These are phyloP conservation scores for Ceratobasidium sp. DNA, from an alignment of 1,284 basidiomycete genomes.

Conservation along the genomic window DNA sequence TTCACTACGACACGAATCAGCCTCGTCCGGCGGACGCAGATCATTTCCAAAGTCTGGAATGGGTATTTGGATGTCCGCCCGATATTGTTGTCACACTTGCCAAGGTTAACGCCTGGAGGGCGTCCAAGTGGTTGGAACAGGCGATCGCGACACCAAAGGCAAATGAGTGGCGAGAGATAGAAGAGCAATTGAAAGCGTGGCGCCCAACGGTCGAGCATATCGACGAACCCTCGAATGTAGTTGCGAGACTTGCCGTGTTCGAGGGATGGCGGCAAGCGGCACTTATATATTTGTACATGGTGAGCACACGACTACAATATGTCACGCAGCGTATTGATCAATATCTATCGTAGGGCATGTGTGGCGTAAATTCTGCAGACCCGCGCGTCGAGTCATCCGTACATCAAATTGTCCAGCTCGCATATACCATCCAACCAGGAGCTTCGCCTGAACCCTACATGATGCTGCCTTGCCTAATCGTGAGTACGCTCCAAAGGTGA, in stretches of 20 bases:
- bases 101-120: slow-evolving; percentile 19
- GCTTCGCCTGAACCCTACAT: neutral
- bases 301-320: neutral
- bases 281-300: slow-evolving; percentile 26
- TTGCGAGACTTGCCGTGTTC: slow-evolving; percentile 10
- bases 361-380: slow-evolving; percentile 12
- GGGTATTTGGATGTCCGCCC: neutral
- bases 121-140: neutral
- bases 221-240: slow-evolving; percentile 2
- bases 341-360: neutral
- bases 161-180: slow-evolving; percentile 3
- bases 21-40: neutral
- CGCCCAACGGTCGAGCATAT: neutral
- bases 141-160: neutral
- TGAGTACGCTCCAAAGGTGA: neutral
- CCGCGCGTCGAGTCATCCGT: neutral
- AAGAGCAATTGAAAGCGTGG: neutral
- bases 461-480: neutral
- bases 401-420: neutral
- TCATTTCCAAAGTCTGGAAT: neutral
- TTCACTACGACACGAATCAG: neutral
- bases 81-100: neutral
- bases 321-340: neutral
- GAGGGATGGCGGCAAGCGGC: slow-evolving; percentile 10
- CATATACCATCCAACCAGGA: neutral